These are phyloP conservation scores for Tephrocybe sp. DNA, from an alignment of 768 basidiomycete species.

Conservation along the genomic window DNA sequence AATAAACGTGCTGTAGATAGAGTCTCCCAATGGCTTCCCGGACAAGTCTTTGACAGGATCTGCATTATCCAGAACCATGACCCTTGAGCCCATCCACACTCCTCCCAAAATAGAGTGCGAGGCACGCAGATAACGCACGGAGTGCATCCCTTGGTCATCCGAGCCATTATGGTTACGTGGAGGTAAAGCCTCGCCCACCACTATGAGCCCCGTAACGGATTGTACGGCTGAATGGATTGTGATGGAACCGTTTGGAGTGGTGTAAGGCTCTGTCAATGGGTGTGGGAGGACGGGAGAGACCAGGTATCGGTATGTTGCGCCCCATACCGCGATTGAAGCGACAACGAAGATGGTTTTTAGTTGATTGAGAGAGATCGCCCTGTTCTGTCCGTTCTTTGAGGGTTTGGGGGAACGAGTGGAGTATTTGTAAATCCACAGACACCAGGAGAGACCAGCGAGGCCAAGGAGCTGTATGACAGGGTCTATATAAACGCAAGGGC, in stretches of 20 bases:
- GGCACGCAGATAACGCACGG: conserved; percentile 60
- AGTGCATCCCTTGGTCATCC: conserved; percentile 40
- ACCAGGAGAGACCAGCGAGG: conserved; percentile 31
- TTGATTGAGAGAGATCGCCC: conserved; percentile 18
- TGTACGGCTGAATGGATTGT: conserved; percentile 65
- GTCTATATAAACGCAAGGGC: background rate
- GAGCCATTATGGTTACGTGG: conserved; percentile 29
- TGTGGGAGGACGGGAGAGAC: conserved; percentile 58
- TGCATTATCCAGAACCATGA: conserved; percentile 40
- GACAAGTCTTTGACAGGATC: conserved; percentile 49
- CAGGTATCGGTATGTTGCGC: conserved; percentile 35
- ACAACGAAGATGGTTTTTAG: conserved; percentile 27
- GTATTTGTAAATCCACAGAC: conserved; percentile 27
- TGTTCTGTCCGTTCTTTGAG: conserved; percentile 13
- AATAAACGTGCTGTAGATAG: conserved; percentile 82
- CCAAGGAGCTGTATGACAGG: conserved; percentile 24
- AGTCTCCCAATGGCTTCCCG: conserved; percentile 63
- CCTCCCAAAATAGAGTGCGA: conserved; percentile 70
- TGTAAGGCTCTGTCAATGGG: conserved; percentile 49
- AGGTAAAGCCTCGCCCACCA: conserved; percentile 72
- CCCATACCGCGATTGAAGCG: conserved; percentile 34
- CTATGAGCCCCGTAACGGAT: conserved; percentile 78
- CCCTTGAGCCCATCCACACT: conserved; percentile 70
- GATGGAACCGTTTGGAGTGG: conserved; percentile 53
- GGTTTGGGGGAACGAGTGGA: conserved; percentile 16